Percentiles rank a stretch among this genome's conserved stretches.
phyloP scores from a whole-genome alignment of 108 stramenopile species.

The Pseudonitzschia pungens region DNA sequence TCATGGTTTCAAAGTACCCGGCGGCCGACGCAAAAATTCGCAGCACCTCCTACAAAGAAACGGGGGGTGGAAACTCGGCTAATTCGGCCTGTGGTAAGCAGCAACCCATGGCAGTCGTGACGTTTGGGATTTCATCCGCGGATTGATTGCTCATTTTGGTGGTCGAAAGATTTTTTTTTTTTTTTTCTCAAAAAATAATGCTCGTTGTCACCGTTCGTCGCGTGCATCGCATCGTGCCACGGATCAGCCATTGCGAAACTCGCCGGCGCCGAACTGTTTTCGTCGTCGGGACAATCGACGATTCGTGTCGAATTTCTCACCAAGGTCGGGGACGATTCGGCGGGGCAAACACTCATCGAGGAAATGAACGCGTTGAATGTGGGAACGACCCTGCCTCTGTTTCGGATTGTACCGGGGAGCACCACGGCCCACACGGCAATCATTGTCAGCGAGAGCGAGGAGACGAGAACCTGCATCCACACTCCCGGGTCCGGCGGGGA shows the following conservation, averaged over 20 bases:
- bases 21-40: slow-evolving; percentile 46
- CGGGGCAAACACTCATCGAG: slow-evolving; percentile 22
- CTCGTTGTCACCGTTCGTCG: too few species aligned
- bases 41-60: slow-evolving; percentile 44
- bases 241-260: slow-evolving; percentile 1
- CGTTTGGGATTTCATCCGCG: not conserved
- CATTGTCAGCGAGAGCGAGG: slow-evolving; percentile 32
- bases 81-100: slow-evolving; percentile 50
- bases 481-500: slow-evolving; percentile 49
- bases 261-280: not conserved
- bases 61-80: slow-evolving; percentile 59
- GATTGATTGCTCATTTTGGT: not conserved
- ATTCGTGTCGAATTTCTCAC: slow-evolving; percentile 34
- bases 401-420: slow-evolving; percentile 19
- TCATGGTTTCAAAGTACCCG: slow-evolving; percentile 45
- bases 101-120: not conserved
- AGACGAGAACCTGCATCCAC: slow-evolving; percentile 56
- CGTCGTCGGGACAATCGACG: not conserved
- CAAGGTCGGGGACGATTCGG: slow-evolving; percentile 47
- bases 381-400: slow-evolving; percentile 40
- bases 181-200: too few species aligned
- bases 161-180: too few species aligned
- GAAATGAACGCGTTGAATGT: slow-evolving; percentile 39
- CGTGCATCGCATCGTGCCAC: not conserved
- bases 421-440: slow-evolving; percentile 45